A percentile compares a stretch with the other conserved stretches of the same genome.
These are phyloP conservation scores for Pythium insidiosum DNA, from an alignment of 352 stramenopile genomes.

Conservation along the genomic window DNA sequence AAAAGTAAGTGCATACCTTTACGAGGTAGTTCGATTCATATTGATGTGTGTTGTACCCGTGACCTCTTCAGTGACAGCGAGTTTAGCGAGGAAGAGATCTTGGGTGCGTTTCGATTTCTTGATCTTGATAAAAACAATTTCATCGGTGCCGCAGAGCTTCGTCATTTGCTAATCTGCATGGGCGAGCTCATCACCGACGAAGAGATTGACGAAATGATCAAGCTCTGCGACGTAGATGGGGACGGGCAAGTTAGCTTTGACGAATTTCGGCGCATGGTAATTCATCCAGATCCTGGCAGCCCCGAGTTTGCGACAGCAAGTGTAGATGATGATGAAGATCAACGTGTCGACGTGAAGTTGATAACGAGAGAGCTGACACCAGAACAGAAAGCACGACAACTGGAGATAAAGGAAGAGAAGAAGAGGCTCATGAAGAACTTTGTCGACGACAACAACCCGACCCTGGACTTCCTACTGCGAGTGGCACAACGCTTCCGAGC, in stretches of 20 bases:
- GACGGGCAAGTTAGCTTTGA: conserved; percentile 91
- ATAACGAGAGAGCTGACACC: conserved; percentile 24
- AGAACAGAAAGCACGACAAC: conserved; percentile 42
- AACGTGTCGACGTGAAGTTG: conserved; percentile 19
- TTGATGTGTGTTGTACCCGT: too few species aligned
- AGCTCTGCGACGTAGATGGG: conserved; percentile 88
- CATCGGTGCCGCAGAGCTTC: conserved; percentile 88
- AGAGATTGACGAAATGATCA: conserved; percentile 91
- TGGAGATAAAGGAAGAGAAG: conserved; percentile 66
- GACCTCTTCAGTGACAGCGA: conserved; percentile 51
- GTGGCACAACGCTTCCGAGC: conserved; percentile 50
- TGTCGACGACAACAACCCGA: conserved; percentile 57
- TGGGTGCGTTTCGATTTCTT: conserved; percentile 87
- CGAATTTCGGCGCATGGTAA: conserved; percentile 86
- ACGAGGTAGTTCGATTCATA: too few species aligned
- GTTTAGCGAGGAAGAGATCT: conserved; percentile 91
- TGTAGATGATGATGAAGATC: conserved; percentile 13
- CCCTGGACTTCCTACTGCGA: conserved; percentile 47
- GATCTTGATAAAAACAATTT: conserved; percentile 93
- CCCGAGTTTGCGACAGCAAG: conserved; percentile 58
- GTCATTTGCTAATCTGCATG: conserved; percentile 93
- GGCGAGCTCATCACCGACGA: conserved; percentile 94
- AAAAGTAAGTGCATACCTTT: conserved; percentile 20
- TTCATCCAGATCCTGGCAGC: conserved; percentile 84
- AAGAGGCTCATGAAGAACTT: conserved; percentile 62